Percentiles rank a stretch among this genome's conserved stretches.
phyloP scores from a whole-genome alignment of 495 filamentous ascomycete species.

The Pseudevernia furfuracea region DNA sequence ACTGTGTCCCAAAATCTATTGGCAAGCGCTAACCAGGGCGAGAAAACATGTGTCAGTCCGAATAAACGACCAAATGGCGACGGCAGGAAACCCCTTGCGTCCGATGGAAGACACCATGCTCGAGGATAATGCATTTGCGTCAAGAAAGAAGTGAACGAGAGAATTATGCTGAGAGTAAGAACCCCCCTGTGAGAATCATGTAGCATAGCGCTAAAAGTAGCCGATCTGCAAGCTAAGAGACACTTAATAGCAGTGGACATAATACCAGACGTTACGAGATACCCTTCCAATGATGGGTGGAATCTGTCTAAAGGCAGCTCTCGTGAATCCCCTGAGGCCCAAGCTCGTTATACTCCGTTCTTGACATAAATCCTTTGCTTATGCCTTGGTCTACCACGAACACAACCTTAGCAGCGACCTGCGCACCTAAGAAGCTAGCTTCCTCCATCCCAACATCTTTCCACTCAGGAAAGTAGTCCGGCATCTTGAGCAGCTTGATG shows the following conservation, averaged over 20 bases:
- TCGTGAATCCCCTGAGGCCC: constrained; percentile 65
- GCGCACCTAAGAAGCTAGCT: constrained; percentile 71
- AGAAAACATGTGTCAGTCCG: too few species aligned
- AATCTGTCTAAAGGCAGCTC: constrained; percentile 24
- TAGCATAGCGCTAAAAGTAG: too few species aligned
- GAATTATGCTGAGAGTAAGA: too few species aligned
- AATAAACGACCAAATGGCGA: too few species aligned
- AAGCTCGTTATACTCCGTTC: constrained; percentile 70
- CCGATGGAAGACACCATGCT: too few species aligned
- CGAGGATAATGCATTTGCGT: too few species aligned
- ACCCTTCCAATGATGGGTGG: neutral
- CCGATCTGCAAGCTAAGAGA: neutral
- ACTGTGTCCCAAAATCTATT: too few species aligned
- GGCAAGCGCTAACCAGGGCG: too few species aligned
- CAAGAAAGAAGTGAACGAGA: too few species aligned
- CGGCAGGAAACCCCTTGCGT: too few species aligned
- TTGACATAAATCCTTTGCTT: constrained; percentile 64
- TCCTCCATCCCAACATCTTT: constrained; percentile 73
- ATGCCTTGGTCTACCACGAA: constrained; percentile 65
- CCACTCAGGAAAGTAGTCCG: constrained; percentile 91
- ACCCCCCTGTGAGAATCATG: too few species aligned
- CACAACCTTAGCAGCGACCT: constrained; percentile 67
- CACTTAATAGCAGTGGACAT: neutral
- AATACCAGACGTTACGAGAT: neutral
- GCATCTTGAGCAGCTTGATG: constrained; percentile 69